Evolutionary conservation across 257 asterid species (phyloP), one percentile per base, ranked within the genome.

Genomic region (Buddleja alternifolia): DNA sequence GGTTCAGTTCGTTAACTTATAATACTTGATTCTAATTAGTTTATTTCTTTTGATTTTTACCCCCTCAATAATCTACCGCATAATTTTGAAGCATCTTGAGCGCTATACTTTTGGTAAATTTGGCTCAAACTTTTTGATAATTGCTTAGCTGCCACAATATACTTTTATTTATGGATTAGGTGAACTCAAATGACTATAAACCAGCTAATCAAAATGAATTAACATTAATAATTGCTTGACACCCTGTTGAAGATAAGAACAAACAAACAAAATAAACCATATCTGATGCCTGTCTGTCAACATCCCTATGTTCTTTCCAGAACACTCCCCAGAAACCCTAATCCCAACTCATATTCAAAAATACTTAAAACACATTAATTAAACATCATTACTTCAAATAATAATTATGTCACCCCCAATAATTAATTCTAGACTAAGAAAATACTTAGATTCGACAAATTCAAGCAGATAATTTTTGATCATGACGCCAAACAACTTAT

Each of bases 241-340:
- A 70, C 86, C 74, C 78, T 82, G 86, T 73, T 55, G 55, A 71
- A 74, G 93, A 84, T 84, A 81, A 84, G 83, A 75, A 64, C 76
- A 81, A 74, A 73, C 20, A 39, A 67, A 23, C 34, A 51, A 61
- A 47, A 74, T 7, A 47, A 67, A 55, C 23, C 50, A 52, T 51
- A 72, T 64, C 24, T 32, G 2, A 41, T 68, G 56, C 72, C 84
- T 75, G 89, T 77, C 84, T 75, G 89, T 77, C 88, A 73, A 54
- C 73, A 66, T 83, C 81, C 17, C 53, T 41, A 52, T 73, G 37
- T 34, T n/a, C 79, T 76, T 78, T 85, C 84, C 82, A 85, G 86
- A 78, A 80, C 78, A 50, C 78, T 70, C 84, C 37, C 51, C 9
- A 59, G 39, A 17, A 68, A 41, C 55, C 54, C 29, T 25, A 57